Evolutionary conservation across 2,329 filamentous ascomycete species (phyloP).

Genomic region (Rhynchosporium secalis): DNA sequence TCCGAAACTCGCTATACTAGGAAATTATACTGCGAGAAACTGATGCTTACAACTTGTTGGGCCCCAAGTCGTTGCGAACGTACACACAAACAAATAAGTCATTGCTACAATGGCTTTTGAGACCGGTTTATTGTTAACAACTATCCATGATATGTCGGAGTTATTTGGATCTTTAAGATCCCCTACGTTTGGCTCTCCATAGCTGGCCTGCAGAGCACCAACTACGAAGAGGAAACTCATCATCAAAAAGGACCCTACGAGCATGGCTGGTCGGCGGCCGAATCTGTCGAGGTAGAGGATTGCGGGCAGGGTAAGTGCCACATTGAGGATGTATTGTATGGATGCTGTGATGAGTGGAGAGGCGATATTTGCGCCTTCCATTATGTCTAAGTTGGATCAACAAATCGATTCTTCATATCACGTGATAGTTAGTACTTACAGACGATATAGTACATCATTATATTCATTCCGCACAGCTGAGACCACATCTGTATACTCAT

Average conservation of each 20-base stretch:
- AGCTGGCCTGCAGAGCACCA: constrained; percentile 60
- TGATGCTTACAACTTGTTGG: constrained; percentile 41
- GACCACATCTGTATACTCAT: constrained; percentile 76
- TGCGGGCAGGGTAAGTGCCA: constrained; percentile 73
- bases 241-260: constrained; percentile 67
- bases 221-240: constrained; percentile 60
- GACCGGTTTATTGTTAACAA: constrained; percentile 51
- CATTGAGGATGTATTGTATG: constrained; percentile 78
- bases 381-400: constrained; percentile 51
- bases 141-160: constrained; percentile 57
- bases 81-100: constrained; percentile 72
- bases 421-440: constrained; percentile 44
- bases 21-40: no score
- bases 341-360: constrained; percentile 63
- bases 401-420: background rate
- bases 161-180: constrained; percentile 44
- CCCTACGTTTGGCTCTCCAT: constrained; percentile 52
- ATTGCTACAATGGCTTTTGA: constrained; percentile 67
- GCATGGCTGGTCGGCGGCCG: constrained; percentile 68
- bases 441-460: constrained; percentile 70
- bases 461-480: constrained; percentile 74
- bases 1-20: no score
- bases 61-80: constrained; percentile 63
- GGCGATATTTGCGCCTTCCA: constrained; percentile 62
- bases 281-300: constrained; percentile 73